Evolutionary conservation across 1,139 yeast species (phyloP).

Genomic region (Spathaspora sp.): DNA sequence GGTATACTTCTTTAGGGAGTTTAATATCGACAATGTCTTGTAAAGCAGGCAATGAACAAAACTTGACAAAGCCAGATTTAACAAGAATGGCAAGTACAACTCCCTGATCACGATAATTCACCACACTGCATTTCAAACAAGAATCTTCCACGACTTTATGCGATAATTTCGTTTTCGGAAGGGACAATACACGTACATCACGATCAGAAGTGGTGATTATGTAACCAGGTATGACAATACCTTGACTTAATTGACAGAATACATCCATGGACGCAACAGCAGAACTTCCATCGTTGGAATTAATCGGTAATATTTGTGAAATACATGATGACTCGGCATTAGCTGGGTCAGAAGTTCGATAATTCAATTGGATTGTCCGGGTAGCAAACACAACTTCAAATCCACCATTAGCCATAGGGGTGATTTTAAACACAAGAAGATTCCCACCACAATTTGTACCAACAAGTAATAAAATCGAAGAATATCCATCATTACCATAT

Average conservation of each 20-base stretch:
- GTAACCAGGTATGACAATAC: constrained; percentile 62
- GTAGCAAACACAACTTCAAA: constrained; percentile 62
- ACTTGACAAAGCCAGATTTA: constrained; percentile 38
- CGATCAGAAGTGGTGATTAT: constrained; percentile 56
- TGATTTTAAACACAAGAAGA: constrained; percentile 60
- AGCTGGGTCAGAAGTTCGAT: constrained; percentile 32
- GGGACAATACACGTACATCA: constrained; percentile 64
- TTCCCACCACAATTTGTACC: constrained; percentile 83
- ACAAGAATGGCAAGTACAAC: constrained; percentile 37
- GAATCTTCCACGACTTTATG: constrained; percentile 68
- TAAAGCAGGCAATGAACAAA: constrained; percentile 40
- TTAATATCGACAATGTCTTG: constrained; percentile 38
- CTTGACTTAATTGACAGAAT: constrained; percentile 63
- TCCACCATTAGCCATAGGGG: constrained; percentile 70
- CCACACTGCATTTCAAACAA: constrained; percentile 47
- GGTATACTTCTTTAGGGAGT: constrained; percentile 33
- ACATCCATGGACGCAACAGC: constrained; percentile 62
- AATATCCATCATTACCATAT: constrained; percentile 62
- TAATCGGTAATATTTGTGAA: constrained; percentile 57
- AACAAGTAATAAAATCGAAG: constrained; percentile 68
- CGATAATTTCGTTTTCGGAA: constrained; percentile 60
- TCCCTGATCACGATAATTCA: constrained; percentile 30
- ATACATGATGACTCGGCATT: constrained; percentile 47
- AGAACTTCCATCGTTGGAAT: constrained; percentile 56
- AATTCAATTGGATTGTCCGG: constrained; percentile 40